Conservation (phyloP, 2,329 filamentous ascomycete genomes). For the Fusarium sp. region DNA sequence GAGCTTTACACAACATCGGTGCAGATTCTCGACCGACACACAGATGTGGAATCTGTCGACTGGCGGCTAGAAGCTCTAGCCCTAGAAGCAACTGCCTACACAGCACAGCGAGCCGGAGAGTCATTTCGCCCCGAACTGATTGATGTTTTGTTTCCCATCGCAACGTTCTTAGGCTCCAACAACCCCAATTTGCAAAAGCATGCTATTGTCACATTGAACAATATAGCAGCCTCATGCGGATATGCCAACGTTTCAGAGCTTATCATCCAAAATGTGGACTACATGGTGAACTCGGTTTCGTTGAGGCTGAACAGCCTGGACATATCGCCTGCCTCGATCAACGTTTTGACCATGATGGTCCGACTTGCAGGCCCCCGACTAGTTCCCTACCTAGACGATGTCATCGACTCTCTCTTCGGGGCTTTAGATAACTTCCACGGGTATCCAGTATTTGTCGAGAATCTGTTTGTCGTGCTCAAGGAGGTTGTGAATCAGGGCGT, state of each 20-base stretch:
- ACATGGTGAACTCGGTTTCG: conserved; percentile 92
- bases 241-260: conserved; percentile 81
- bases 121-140: conserved; percentile 87
- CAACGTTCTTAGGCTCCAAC: conserved; percentile 83
- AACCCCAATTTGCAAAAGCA: conserved; percentile 77
- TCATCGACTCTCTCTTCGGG: conserved; percentile 89
- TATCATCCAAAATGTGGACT: conserved; percentile 92
- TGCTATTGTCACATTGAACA: conserved; percentile 84
- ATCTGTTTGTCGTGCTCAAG: conserved; percentile 82
- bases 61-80: conserved; percentile 83
- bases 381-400: conserved; percentile 90
- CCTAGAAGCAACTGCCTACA: conserved; percentile 81
- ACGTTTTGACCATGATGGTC: conserved; percentile 95
- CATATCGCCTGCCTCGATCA: conserved; percentile 88
- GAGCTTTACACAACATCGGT: conserved; percentile 78
- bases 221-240: conserved; percentile 77
- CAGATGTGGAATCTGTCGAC: conserved; percentile 62
- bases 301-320: conserved; percentile 91
- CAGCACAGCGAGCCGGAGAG: conserved; percentile 72
- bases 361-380: conserved; percentile 82
- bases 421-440: conserved; percentile 96
- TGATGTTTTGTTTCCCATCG: conserved; percentile 90
- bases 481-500: conserved; percentile 86
- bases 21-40: conserved; percentile 65
- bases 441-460: conserved; percentile 86